These are phyloP conservation scores for Fomitopsis schrenkii DNA, from an alignment of 1,284 basidiomycete species.

Conservation along the genomic window DNA sequence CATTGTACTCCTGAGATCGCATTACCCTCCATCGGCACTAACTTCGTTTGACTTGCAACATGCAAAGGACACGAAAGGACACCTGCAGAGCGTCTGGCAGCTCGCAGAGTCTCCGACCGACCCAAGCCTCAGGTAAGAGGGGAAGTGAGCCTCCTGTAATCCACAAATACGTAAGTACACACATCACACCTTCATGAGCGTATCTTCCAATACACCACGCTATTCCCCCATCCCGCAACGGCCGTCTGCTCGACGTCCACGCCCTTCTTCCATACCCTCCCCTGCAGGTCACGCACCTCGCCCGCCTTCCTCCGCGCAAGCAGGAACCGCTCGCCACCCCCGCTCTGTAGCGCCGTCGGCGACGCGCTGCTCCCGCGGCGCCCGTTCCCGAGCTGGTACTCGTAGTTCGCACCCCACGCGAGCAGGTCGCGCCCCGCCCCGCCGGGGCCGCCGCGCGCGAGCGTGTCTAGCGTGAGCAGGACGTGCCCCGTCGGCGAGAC, in stretches of 20 bases:
- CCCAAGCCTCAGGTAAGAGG: not conserved
- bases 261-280: constrained; percentile 61
- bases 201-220: constrained; percentile 75
- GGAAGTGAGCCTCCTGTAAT: not conserved
- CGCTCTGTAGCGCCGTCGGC: constrained; percentile 54
- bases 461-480: constrained; percentile 71
- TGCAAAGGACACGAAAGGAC: no score
- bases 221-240: constrained; percentile 59
- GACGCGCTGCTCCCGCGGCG: constrained; percentile 71
- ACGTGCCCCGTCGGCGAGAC: constrained; percentile 80
- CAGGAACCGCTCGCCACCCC: constrained; percentile 55
- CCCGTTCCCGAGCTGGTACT: constrained; percentile 84
- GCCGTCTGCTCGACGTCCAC: constrained; percentile 70
- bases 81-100: no score
- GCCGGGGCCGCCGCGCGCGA: constrained; percentile 39
- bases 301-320: constrained; percentile 43
- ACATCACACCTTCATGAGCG: constrained; percentile 17
- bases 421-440: constrained; percentile 58
- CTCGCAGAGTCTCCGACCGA: not conserved
- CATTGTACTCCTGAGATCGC: no score
- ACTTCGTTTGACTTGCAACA: no score
- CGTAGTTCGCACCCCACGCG: constrained; percentile 67
- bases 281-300: constrained; percentile 61
- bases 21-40: no score
- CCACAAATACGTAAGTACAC: not conserved